Conservation (phyloP, 2,329 filamentous ascomycete species). For the Diplodia seriata region DNA sequence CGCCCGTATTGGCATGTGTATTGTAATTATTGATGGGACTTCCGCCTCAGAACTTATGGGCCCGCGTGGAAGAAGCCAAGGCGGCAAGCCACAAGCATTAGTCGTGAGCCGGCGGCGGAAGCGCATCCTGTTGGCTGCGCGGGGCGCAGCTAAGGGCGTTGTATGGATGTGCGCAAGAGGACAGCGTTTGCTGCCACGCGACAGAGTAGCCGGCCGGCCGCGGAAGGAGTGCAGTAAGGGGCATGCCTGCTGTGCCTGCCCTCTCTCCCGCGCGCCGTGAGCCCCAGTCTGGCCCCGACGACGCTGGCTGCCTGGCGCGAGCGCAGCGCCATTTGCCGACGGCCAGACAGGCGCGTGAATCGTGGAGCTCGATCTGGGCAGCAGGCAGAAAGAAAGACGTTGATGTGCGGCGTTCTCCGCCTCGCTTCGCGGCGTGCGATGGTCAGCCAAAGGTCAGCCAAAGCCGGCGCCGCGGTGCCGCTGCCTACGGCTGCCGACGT, state of each 20-base stretch:
- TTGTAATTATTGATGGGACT: neutral
- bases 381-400: neutral
- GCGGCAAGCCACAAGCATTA: neutral
- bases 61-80: neutral
- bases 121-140: slow-evolving; percentile 4
- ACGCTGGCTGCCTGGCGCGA: neutral
- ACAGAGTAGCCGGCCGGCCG: too few species aligned
- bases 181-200: too few species aligned
- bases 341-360: neutral
- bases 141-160: too few species aligned
- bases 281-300: neutral
- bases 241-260: slow-evolving; percentile 16
- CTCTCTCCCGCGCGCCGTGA: neutral
- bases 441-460: too few species aligned
- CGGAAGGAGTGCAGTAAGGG: slow-evolving; percentile 3
- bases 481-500: too few species aligned
- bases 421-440: neutral
- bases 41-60: neutral
- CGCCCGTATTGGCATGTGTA: neutral
- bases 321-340: slow-evolving; percentile 23
- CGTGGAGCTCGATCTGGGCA: neutral
- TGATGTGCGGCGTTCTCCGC: slow-evolving; percentile 14
- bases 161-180: too few species aligned
- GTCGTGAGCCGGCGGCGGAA: slow-evolving; percentile 18
- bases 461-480: too few species aligned